A percentile compares a stretch with the other conserved stretches of the same genome.
Evolutionary conservation across 352 stramenopile genomes (phyloP).

Genomic region (Pythium guiyangense): DNA sequence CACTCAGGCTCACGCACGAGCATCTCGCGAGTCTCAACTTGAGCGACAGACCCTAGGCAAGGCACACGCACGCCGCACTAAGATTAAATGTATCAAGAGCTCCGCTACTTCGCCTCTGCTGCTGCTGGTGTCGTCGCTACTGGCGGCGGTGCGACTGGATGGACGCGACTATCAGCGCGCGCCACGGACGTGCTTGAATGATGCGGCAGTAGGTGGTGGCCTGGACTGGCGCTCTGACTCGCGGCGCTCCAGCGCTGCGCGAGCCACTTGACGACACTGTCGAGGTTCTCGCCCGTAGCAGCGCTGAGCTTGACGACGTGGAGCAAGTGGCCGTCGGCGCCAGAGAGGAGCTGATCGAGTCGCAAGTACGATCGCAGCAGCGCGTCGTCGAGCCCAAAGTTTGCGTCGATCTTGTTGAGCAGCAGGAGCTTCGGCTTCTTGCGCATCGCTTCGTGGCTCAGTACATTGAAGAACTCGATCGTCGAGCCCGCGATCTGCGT

Average conservation of each 20-base stretch:
- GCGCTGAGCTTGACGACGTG: slow-evolving; percentile 61
- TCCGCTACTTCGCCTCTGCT: background rate
- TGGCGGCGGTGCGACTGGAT: slow-evolving; percentile 15
- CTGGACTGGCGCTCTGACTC: background rate
- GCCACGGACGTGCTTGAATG: too few species aligned
- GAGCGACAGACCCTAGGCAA: too few species aligned
- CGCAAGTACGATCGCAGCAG: slow-evolving; percentile 47
- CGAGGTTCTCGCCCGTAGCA: slow-evolving; percentile 50
- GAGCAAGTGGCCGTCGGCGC: slow-evolving; percentile 26
- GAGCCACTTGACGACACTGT: slow-evolving; percentile 55
- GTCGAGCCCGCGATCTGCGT: slow-evolving; percentile 38
- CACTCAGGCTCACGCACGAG: too few species aligned
- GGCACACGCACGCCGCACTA: too few species aligned
- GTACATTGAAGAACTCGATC: slow-evolving; percentile 63
- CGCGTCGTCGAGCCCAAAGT: slow-evolving; percentile 38
- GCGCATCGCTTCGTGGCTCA: slow-evolving; percentile 46
- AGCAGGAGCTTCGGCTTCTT: slow-evolving; percentile 58
- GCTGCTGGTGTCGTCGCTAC: background rate
- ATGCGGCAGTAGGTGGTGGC: background rate
- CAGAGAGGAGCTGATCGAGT: slow-evolving; percentile 40
- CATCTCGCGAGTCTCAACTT: too few species aligned
- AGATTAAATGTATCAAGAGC: background rate
- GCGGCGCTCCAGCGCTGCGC: slow-evolving; percentile 14
- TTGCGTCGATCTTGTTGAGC: slow-evolving; percentile 66
- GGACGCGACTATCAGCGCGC: slow-evolving; percentile 15